Base-by-base conservation (phyloP, 2,329 filamentous ascomycete species). In the Lasiodiplodia citricola region DNA sequence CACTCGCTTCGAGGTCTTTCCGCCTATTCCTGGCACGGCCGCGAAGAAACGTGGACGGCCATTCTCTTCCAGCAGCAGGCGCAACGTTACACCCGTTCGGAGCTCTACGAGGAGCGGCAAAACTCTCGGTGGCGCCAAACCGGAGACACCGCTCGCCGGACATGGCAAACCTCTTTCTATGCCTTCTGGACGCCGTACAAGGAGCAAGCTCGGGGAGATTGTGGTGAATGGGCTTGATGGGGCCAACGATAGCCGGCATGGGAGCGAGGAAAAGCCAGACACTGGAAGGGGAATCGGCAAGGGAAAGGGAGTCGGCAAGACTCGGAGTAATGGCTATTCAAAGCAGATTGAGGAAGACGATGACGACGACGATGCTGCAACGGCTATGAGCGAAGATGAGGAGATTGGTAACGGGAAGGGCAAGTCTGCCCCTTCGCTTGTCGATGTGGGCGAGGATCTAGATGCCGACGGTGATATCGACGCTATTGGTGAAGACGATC, bases 1-100 rank as follows among this genome's bases (percentile, higher is more conserved):
- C 0, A 88, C 84, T 1, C 87, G 92, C 41, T 96, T 93, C 77
- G 91, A 94, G 73, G 88, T 96, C 51, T 95, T 92, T 74, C 93
- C 93, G 10, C 87, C 91, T 0, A 80, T 91, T 10, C 87, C 87
- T 23, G 86, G 86, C 74, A 63, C 77, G 21, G 70, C 75, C 16
- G 70, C 76, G 3, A 79, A 75, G 69, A 77, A 79, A 6, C 74
- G 78, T 21, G 75, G 78, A 5, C 73, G 79, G 2, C 79, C 79
- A 13, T 81, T 80, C 69, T 78, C 78, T 31, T 73, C 78, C 18
- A 66, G 51, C 11, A 75, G 77, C 25, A 75, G 78, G n/a, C 74
- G 78, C 18, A 78, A 76, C 11, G 75, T 75, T 62, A 80, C 79
- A 1, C 78, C 79, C 8, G 74, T 77, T 41, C 73, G 76, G 31